Evolutionary conservation across 1,284 basidiomycete genomes (phyloP), one percentile per base, ranked within the genome.

Genomic region (Boletus albobrunnescens): DNA sequence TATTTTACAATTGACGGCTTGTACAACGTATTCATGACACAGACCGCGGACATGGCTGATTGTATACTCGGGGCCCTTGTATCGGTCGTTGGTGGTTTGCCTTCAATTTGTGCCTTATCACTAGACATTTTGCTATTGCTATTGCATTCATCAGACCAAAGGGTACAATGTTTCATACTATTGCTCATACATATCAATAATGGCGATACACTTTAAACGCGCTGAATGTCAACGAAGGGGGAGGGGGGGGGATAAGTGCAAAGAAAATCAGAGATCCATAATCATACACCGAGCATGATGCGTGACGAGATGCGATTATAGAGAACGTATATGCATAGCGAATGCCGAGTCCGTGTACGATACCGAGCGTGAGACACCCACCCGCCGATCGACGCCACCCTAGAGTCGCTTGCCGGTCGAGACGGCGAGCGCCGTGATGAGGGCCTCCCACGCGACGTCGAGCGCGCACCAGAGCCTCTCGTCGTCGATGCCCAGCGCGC

Each of bases 401-500:
- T 20, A 64, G 3, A 61, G 26, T 4, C 35, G 53, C 17, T 49
- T 51, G 39, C 52, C 56, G 11, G 65, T 66, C 28, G 60, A 54
- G 23, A 60, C 40, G 22, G 58, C 53, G 19, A 76, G 58, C 22
- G 75, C 74, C 6, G 46, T 56, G 38, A 81, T 52, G 24, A 80
- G 63, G 31, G 75, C 60, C 51, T 73, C 74, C 82, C 82, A 87
- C 9, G 77, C 74, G 27, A 74, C 60, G 39, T 79, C 74, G 48
- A 85, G 68, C 28, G 74, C 71, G 24, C 67, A 68, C 77, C 80
- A 86, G 9, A 84, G 68, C 26, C 63, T 61, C 32, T 67, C 60
- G 52, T 84, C 78, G 51, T 72, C 71, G 42, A 86, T 71, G 22
- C 82, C 81, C n/a, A 87, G 66, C 2, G 75, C 73, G 50, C 74